phyloP scores from a whole-genome alignment of 352 stramenopile species.

The Pythium pyrilobum region DNA sequence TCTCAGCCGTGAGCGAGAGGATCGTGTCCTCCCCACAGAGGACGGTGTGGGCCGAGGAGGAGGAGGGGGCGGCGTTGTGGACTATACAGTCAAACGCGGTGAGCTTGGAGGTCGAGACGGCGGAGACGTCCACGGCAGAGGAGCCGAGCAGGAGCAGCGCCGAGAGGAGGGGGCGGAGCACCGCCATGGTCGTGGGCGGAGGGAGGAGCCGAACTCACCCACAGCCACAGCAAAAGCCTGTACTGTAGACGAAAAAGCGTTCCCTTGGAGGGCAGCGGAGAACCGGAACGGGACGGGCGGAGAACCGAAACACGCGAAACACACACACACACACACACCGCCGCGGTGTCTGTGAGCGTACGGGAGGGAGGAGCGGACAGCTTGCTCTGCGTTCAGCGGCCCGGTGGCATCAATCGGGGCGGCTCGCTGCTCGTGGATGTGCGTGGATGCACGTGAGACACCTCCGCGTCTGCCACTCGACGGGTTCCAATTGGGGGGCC shows the following conservation, averaged over 20 bases:
- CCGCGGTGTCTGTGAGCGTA: too few species aligned
- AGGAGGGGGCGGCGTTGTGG: background rate
- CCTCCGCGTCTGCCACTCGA: constrained; percentile 1
- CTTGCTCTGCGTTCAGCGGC: too few species aligned
- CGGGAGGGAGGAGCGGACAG: too few species aligned
- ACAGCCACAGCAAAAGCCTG: too few species aligned
- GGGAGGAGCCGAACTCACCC: constrained; percentile 1
- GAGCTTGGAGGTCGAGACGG: constrained; percentile 4
- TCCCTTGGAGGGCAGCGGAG: too few species aligned
- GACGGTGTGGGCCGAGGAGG: background rate
- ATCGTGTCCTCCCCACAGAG: constrained; percentile 19
- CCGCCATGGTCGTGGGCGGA: background rate
- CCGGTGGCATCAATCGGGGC: constrained; percentile 5
- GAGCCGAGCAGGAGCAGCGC: background rate
- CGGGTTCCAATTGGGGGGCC: background rate
- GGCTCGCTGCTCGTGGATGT: too few species aligned
- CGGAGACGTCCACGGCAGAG: background rate
- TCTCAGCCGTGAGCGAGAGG: constrained; percentile 7
- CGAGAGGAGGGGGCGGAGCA: background rate
- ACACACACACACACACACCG: too few species aligned
- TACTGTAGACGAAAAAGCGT: too few species aligned
- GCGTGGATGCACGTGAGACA: background rate
- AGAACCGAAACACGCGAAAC: too few species aligned
- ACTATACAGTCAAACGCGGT: constrained; percentile 9
- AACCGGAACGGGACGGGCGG: too few species aligned